Evolutionary conservation across 2,329 filamentous ascomycete species (phyloP).

Genomic region (Pseudogymnoascus sp.): DNA sequence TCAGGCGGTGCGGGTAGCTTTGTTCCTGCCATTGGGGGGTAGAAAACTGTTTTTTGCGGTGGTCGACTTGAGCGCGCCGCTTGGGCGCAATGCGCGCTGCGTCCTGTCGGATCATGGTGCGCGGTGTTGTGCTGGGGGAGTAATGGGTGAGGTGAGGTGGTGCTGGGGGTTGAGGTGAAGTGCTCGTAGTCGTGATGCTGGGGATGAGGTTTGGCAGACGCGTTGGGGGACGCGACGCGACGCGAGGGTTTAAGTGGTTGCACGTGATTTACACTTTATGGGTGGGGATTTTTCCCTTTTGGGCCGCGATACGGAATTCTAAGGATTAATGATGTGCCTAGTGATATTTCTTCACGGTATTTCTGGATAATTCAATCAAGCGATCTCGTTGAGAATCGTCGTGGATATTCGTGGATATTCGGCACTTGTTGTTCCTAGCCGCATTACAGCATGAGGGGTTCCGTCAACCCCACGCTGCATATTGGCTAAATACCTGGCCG

Average conservation of each 20-base stretch:
- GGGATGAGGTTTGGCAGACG: background rate
- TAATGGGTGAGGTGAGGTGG: background rate
- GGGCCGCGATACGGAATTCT: background rate
- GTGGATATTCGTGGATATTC: background rate
- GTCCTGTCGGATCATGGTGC: conserved; percentile 27
- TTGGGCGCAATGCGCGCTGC: conserved; percentile 45
- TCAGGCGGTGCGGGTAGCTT: conserved; percentile 78
- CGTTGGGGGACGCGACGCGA: conserved; percentile 4
- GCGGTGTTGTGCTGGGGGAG: background rate
- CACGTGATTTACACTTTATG: background rate
- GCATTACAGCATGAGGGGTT: background rate
- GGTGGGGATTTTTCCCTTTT: background rate
- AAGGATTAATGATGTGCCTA: background rate
- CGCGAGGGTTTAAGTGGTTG: conserved; percentile 7
- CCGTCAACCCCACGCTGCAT: background rate
- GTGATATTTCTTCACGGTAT: background rate
- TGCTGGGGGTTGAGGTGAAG: background rate
- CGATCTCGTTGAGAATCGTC: background rate
- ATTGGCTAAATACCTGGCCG: conserved; percentile 1
- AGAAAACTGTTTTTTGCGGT: conserved; percentile 82
- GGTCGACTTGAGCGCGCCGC: conserved; percentile 66
- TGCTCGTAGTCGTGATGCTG: background rate
- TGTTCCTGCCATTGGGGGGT: conserved; percentile 67
- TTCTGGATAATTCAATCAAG: background rate
- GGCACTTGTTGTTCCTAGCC: background rate